Evolutionary conservation across 2,329 filamentous ascomycete genomes (phyloP).

Genomic region (Lasiodiplodia sp.): DNA sequence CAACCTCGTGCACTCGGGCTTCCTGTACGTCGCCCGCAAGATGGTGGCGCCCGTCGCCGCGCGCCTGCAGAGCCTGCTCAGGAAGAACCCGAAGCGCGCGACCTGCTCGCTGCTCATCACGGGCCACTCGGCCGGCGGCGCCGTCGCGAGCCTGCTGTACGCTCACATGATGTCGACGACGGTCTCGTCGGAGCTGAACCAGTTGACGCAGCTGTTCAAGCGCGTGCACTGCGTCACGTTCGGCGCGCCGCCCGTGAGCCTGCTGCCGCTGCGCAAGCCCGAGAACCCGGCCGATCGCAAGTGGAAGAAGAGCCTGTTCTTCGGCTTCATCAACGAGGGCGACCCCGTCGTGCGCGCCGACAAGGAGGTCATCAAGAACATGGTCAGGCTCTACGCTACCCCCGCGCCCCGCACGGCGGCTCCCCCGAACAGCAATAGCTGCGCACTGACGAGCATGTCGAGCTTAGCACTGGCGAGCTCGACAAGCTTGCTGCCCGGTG

Average conservation of each 20-base stretch:
- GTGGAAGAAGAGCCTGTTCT: constrained; percentile 73
- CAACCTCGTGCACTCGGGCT: constrained; percentile 83
- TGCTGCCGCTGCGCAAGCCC: constrained; percentile 72
- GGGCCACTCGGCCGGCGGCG: constrained; percentile 85
- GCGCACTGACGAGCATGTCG: constrained; percentile 20
- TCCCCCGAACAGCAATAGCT: neutral
- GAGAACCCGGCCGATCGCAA: constrained; percentile 35
- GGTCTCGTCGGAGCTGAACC: constrained; percentile 71
- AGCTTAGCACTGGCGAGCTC: constrained; percentile 11
- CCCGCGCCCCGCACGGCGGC: constrained; percentile 57
- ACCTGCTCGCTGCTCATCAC: constrained; percentile 79
- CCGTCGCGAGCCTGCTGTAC: constrained; percentile 80
- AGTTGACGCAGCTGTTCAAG: constrained; percentile 74
- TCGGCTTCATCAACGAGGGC: constrained; percentile 84
- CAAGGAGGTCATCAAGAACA: constrained; percentile 74
- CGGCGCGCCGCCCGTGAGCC: constrained; percentile 79
- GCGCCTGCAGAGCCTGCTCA: constrained; percentile 71
- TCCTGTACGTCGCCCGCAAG: constrained; percentile 75
- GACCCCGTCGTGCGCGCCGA: constrained; percentile 82
- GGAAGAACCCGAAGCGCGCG: constrained; percentile 73
- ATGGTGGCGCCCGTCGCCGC: constrained; percentile 78
- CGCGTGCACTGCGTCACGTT: constrained; percentile 86
- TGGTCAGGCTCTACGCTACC: constrained; percentile 73
- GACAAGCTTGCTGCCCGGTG: neutral
- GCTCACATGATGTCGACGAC: constrained; percentile 77